Conservation (phyloP, 371 early-diverging fungal species). For the Capillidium heterosporum region DNA sequence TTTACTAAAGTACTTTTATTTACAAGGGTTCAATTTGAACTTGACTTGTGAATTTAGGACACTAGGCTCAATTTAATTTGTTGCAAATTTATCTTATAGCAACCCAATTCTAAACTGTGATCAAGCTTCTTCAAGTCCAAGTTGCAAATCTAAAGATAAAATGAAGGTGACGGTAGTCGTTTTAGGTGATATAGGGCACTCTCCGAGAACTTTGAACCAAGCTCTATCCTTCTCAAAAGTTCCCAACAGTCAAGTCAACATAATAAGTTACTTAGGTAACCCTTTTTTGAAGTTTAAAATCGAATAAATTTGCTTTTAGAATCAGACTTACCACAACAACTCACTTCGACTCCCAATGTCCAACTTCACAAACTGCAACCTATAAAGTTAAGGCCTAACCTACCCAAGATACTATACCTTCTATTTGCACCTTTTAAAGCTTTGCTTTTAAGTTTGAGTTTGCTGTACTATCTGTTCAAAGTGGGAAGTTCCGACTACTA, state of each 20-base stretch:
- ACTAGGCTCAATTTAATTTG: no score
- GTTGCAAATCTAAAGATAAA: no score
- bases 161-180: constrained; percentile 52
- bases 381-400: constrained; percentile 25
- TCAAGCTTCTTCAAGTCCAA: no score
- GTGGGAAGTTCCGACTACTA: constrained; percentile 32
- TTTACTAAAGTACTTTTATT: no score
- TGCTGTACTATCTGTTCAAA: constrained; percentile 19
- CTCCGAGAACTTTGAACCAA: constrained; percentile 92
- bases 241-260: constrained; percentile 48
- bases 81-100: no score
- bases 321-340: not conserved
- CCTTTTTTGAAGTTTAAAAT: not conserved
- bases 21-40: no score
- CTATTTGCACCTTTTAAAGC: constrained; percentile 48
- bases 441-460: constrained; percentile 19
- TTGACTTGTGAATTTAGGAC: no score
- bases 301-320: not conserved
- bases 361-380: constrained; percentile 18
- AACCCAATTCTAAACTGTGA: no score
- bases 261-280: constrained; percentile 66
- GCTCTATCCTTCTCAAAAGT: constrained; percentile 53
- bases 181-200: constrained; percentile 79
- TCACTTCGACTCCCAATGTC: constrained; percentile 11
- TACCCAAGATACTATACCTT: constrained; percentile 28